These are phyloP conservation scores for Raffaelea albimanens DNA, from an alignment of 2,329 filamentous ascomycete species.

Conservation along the genomic window DNA sequence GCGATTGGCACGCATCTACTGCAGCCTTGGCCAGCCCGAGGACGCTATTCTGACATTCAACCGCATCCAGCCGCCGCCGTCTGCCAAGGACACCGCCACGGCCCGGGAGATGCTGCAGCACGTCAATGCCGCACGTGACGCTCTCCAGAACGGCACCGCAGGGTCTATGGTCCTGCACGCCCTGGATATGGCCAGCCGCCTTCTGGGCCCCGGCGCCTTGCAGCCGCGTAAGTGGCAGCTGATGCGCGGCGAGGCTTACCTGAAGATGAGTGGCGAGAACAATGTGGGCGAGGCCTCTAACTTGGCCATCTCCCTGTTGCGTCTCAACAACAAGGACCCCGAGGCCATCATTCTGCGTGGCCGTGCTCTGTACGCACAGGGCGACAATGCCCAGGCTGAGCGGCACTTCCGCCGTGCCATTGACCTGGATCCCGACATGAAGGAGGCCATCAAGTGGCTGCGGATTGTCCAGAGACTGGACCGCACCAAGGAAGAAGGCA, in stretches of 20 bases:
- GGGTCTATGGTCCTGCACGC: conserved; percentile 90
- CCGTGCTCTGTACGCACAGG: conserved; percentile 77
- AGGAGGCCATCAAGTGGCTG: conserved; percentile 78
- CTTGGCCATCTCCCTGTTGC: conserved; percentile 77
- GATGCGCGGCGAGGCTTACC: conserved; percentile 81
- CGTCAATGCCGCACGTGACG: conserved; percentile 69
- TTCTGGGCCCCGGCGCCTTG: conserved; percentile 63
- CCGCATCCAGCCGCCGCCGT: conserved; percentile 69
- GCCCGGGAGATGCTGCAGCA: conserved; percentile 79
- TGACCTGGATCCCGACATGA: conserved; percentile 84
- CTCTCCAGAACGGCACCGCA: conserved; percentile 62
- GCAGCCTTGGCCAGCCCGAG: conserved; percentile 72
- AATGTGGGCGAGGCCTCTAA: conserved; percentile 86
- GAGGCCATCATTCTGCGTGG: conserved; percentile 88
- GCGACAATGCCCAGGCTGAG: conserved; percentile 90
- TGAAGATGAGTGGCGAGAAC: conserved; percentile 88
- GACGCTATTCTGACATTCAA: conserved; percentile 78
- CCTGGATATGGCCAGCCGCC: conserved; percentile 79
- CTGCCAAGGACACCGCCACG: conserved; percentile 75
- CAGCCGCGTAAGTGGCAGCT: conserved; percentile 90
- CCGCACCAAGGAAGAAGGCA: conserved; percentile 89
- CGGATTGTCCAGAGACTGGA: conserved; percentile 86
- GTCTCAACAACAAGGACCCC: conserved; percentile 81
- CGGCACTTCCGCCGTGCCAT: conserved; percentile 87
- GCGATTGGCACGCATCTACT: conserved; percentile 82